Conservation (phyloP, 139 green algal species). For the Coelastrella sp. region DNA sequence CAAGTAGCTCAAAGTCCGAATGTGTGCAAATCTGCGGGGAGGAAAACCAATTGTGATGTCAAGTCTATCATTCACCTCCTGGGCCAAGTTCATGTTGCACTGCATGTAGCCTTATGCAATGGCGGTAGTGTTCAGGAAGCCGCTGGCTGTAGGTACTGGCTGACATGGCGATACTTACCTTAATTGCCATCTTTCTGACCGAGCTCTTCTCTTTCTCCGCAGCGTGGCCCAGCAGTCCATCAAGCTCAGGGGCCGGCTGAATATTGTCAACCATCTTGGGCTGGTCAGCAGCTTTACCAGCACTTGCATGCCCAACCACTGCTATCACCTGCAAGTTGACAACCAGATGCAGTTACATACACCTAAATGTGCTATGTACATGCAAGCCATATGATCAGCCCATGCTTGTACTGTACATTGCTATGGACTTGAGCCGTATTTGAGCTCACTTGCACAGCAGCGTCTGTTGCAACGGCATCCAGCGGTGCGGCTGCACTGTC, state of each 20-base stretch:
- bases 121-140: not conserved
- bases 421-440: too few species aligned
- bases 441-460: too few species aligned
- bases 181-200: not conserved
- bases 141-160: not conserved
- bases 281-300: slow-evolving; percentile 1
- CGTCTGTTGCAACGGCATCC: too few species aligned
- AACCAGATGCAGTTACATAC: too few species aligned
- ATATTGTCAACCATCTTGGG: not conserved
- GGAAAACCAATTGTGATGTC: not conserved
- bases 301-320: not conserved
- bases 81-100: too few species aligned
- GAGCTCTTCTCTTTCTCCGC: not conserved
- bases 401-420: too few species aligned
- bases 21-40: slow-evolving; percentile 52
- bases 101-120: too few species aligned
- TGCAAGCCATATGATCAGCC: too few species aligned
- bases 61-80: too few species aligned
- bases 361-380: too few species aligned
- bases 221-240: not conserved
- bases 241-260: not conserved
- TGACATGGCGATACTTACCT: not conserved
- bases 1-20: slow-evolving; percentile 76
- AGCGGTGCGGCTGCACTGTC: too few species aligned
- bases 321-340: not conserved